These are phyloP conservation scores for Chlorella sp. DNA, from an alignment of 139 green algal genomes.

Conservation along the genomic window DNA sequence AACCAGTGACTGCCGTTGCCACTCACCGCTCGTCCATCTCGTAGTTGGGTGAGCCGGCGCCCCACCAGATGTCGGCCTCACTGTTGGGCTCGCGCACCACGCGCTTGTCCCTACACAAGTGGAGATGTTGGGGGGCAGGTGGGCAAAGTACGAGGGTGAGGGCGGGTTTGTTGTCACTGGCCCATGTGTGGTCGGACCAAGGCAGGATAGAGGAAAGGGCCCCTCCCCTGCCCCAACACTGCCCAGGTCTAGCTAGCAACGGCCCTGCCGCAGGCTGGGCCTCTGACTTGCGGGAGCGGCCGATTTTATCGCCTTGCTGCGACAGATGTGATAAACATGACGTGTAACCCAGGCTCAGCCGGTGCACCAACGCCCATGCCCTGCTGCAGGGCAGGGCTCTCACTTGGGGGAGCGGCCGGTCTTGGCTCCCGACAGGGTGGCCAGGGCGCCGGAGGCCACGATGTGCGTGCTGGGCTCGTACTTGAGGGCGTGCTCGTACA, in stretches of 20 bases:
- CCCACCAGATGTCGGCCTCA: conserved; percentile 89
- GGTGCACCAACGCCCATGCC: conserved; percentile 57
- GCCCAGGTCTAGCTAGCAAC: too few relatives aligned
- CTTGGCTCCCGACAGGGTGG: conserved; percentile 85
- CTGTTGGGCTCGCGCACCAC: conserved; percentile 85
- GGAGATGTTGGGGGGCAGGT: neutral
- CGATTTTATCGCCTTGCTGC: too few relatives aligned
- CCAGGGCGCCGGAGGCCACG: conserved; percentile 74
- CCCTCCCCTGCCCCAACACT: too few relatives aligned
- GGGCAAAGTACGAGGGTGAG: too few relatives aligned
- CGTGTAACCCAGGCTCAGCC: neutral
- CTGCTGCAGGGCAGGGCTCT: conserved; percentile 47
- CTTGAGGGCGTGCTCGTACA: conserved; percentile 65
- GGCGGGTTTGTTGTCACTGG: too few relatives aligned
- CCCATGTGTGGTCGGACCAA: too few relatives aligned
- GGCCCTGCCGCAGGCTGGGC: too few relatives aligned
- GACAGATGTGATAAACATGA: too few relatives aligned
- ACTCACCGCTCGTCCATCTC: conserved; percentile 83
- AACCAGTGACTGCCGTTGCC: too few relatives aligned
- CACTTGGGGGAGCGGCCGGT: conserved; percentile 84
- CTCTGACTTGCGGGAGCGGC: too few relatives aligned
- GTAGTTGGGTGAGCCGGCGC: conserved; percentile 76
- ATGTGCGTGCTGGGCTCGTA: conserved; percentile 81
- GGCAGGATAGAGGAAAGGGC: too few relatives aligned
- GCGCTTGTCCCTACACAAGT: conserved; percentile 90